A percentile compares a stretch with the other conserved stretches of the same genome.
These are phyloP conservation scores for Solanum medicagineum DNA, from an alignment of 257 asterid genomes.

Conservation along the genomic window DNA sequence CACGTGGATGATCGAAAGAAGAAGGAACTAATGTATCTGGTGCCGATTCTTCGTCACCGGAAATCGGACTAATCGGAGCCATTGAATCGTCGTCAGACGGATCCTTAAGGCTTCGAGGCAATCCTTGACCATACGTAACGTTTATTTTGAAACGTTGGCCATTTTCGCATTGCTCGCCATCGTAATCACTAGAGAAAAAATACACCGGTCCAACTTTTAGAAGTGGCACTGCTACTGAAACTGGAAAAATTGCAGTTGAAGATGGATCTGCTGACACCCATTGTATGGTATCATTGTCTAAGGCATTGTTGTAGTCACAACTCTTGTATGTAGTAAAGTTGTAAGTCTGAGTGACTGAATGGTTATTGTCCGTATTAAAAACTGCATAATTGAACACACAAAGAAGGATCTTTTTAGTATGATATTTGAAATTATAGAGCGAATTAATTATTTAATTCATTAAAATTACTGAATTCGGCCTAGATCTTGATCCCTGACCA, in stretches of 20 bases:
- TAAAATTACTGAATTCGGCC: too few relatives aligned
- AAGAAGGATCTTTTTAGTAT: neutral
- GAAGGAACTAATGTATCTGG: constrained; percentile 80
- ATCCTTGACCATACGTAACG: constrained; percentile 56
- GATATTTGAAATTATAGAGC: neutral
- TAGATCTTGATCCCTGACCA: too few relatives aligned
- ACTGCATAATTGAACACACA: constrained; percentile 23
- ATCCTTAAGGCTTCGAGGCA: constrained; percentile 37
- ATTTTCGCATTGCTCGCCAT: constrained; percentile 70
- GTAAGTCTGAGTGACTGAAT: constrained; percentile 71
- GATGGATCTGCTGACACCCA: constrained; percentile 66
- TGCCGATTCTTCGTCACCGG: constrained; percentile 43
- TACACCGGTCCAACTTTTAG: constrained; percentile 33
- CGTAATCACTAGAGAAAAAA: constrained; percentile 79
- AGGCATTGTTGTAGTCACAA: constrained; percentile 37
- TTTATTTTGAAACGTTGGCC: constrained; percentile 52
- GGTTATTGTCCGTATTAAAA: constrained; percentile 79
- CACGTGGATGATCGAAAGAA: constrained; percentile 50
- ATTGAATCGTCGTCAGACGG: constrained; percentile 26
- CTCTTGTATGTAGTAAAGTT: constrained; percentile 43
- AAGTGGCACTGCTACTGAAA: constrained; percentile 51
- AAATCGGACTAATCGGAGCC: constrained; percentile 35
- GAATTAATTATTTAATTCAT: too few relatives aligned
- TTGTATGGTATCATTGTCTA: constrained; percentile 47
- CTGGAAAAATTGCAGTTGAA: constrained; percentile 22